Evolutionary conservation across 192 early-diverging fungal species (phyloP), one percentile per base, ranked within the genome.

Genomic region (Coemansia sp.): DNA sequence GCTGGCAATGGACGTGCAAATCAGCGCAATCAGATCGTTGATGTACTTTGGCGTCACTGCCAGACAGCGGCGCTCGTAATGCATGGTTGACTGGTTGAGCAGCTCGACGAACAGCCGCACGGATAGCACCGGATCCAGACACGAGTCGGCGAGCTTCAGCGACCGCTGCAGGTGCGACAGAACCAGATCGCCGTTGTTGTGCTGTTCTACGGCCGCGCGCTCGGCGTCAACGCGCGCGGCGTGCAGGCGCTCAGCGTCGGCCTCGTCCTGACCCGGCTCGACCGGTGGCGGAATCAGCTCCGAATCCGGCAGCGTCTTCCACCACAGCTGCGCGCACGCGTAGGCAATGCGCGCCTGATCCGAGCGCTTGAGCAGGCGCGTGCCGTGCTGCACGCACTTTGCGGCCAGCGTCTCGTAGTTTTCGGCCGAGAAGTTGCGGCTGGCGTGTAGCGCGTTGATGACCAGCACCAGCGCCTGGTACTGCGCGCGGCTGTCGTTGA

Each of bases 61-160:
- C 55, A 94, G 87, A 58, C 93, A 95, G 47, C 87, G 78, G 58
- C 84, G 86, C 82, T 95, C 93, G 79, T 90, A 99, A 67, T 90
- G 95, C 76, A 94, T 95, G 41, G 97, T 79, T 54, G 91, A 95
- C 69, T 89, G 79, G 70, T 98, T 95, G 50, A 99, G 70, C 49
- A 98, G 90, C 66, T 98, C 94, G n/a, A 99, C 90, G 83, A 99
- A 94, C 27, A 98, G 74, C 61, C 91, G 88, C 15, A 94, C 89
- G 27, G 90, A 94, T 14, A 93, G 85, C 29, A 83, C 82, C 25
- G 85, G 81, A 50, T 99, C 95, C 82, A 97, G 85, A 34, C 93
- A 91, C 14, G 85, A 85, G 68, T 96, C 95, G 1, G 97, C 94
- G 56, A 95, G 85, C 65, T 94, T 94, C 25, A 96, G 83, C 14